phyloP scores from a whole-genome alignment of 129 eudicot species.

The Logfia minima region DNA sequence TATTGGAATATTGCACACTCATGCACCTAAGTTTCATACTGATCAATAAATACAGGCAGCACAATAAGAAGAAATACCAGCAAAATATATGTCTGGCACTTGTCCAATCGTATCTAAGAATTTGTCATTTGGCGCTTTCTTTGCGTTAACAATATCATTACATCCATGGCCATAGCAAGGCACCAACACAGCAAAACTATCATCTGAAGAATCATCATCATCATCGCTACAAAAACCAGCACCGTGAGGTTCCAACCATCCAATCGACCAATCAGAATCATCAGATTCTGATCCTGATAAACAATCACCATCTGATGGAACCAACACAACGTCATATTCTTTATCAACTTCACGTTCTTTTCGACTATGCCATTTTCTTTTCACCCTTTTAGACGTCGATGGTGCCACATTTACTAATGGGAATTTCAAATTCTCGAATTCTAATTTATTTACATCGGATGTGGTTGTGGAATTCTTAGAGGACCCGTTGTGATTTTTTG shows the following conservation, averaged over 20 bases:
- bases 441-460: conserved; percentile 38
- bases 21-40: conserved; percentile 13
- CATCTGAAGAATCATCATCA: conserved; percentile 60
- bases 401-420: conserved; percentile 44
- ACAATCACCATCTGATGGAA: conserved; percentile 79
- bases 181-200: conserved; percentile 76
- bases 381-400: conserved; percentile 42
- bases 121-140: conserved; percentile 34
- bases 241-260: conserved; percentile 92
- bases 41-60: background rate
- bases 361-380: conserved; percentile 66
- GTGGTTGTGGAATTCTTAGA: conserved; percentile 42
- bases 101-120: conserved; percentile 39
- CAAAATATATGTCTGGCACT: conserved; percentile 42
- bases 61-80: conserved; percentile 45
- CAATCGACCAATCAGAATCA: conserved; percentile 89
- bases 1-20: background rate
- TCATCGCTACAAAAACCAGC: conserved; percentile 69
- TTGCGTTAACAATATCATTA: conserved; percentile 23
- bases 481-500: conserved; percentile 36
- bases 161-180: conserved; percentile 72
- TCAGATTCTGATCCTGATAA: conserved; percentile 87
- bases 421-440: conserved; percentile 48
- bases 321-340: conserved; percentile 78
- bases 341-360: conserved; percentile 70